Conservation (phyloP, 2,329 filamentous ascomycete genomes). For the Dactylonectria estremocensis region DNA sequence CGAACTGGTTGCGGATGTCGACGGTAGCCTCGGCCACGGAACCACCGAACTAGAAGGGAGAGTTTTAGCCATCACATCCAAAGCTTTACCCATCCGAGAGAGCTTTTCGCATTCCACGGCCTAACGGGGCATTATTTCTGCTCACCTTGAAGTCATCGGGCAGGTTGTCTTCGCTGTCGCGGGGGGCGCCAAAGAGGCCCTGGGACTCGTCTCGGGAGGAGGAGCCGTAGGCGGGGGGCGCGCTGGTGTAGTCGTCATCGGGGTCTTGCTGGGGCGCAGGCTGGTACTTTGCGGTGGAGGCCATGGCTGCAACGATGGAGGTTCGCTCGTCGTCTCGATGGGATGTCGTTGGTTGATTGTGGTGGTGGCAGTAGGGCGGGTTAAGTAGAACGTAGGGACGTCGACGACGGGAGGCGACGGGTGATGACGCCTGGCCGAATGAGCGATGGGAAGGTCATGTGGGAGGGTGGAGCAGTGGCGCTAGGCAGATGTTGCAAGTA, state of each 20-base stretch:
- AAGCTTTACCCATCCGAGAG: neutral
- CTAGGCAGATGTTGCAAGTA: conserved; percentile 31
- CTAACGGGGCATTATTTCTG: neutral
- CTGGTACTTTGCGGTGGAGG: conserved; percentile 85
- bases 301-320: conserved; percentile 66
- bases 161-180: conserved; percentile 89
- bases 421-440: conserved; percentile 29
- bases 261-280: conserved; percentile 90
- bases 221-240: conserved; percentile 85
- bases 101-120: neutral
- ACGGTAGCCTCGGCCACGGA: conserved; percentile 94
- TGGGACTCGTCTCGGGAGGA: conserved; percentile 67
- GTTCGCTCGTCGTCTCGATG: neutral
- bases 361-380: conserved; percentile 32
- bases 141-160: conserved; percentile 96
- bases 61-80: conserved; percentile 33
- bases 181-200: conserved; percentile 77
- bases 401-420: conserved; percentile 43
- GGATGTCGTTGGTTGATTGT: neutral
- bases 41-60: conserved; percentile 80
- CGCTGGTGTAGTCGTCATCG: conserved; percentile 79
- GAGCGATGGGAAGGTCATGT: conserved; percentile 41
- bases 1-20: conserved; percentile 96
- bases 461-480: conserved; percentile 42
- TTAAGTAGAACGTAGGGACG: conserved; percentile 32